A percentile compares a stretch with the other conserved stretches of the same genome.
These are phyloP conservation scores for Puya raimondii DNA, from an alignment of 176 grass and related monocot genomes.

Conservation along the genomic window DNA sequence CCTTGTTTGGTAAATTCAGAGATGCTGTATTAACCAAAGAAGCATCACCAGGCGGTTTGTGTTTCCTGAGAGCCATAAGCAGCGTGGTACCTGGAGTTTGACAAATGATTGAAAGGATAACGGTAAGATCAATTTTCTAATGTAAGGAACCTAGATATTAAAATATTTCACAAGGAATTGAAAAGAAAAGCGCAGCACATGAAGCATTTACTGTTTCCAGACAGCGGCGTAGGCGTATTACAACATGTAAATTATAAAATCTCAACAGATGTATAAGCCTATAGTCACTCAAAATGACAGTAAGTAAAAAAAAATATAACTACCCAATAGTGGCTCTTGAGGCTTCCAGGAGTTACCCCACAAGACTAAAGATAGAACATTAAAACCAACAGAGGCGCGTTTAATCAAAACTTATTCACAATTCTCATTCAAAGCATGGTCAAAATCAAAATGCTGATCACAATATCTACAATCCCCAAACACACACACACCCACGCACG, in stretches of 20 bases:
- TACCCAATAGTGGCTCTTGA: too few relatives aligned
- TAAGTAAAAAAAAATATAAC: too few relatives aligned
- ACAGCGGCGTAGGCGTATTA: not conserved
- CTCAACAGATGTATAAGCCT: not conserved
- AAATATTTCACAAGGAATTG: not conserved
- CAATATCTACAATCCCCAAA: not conserved
- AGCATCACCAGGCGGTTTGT: constrained; percentile 42
- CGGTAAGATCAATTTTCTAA: not conserved
- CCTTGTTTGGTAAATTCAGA: constrained; percentile 56
- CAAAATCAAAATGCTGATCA: not conserved
- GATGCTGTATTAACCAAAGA: constrained; percentile 36
- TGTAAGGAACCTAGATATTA: not conserved
- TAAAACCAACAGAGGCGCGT: too few relatives aligned
- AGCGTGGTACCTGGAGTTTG: constrained; percentile 23
- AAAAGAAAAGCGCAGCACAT: not conserved
- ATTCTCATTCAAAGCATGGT: not conserved
- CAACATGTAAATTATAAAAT: not conserved
- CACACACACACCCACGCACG: too few relatives aligned
- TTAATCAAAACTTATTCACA: not conserved
- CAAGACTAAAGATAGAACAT: not conserved
- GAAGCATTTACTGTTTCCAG: not conserved
- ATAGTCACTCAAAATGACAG: not conserved
- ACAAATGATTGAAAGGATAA: constrained; percentile 4
- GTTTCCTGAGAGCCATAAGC: constrained; percentile 64
- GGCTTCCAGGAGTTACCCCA: too few relatives aligned